Conservation (phyloP, 345 rosid species). For the Brassica nigra region DNA sequence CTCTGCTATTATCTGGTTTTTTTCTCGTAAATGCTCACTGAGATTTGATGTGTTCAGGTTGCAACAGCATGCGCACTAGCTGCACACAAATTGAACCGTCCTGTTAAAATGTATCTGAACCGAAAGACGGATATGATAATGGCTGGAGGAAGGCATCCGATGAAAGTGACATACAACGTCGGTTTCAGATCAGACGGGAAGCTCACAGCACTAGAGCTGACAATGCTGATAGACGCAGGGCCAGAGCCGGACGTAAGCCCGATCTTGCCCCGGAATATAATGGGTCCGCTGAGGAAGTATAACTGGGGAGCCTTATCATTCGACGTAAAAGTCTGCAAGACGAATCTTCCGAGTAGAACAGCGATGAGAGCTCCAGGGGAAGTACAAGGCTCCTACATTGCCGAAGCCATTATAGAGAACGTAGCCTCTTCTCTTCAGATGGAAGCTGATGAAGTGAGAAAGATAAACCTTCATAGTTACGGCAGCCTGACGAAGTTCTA, state of each 20-base stretch:
- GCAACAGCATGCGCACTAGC: conserved; percentile 90
- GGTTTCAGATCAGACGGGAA: conserved; percentile 87
- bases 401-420: conserved; percentile 76
- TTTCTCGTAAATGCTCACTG: conserved; percentile 1
- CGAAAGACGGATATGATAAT: conserved; percentile 87
- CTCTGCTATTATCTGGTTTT: neutral
- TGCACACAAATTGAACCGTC: conserved; percentile 60
- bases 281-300: conserved; percentile 58
- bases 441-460: conserved; percentile 68
- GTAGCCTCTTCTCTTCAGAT: conserved; percentile 74
- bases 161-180: conserved; percentile 77
- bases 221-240: conserved; percentile 72
- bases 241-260: conserved; percentile 58
- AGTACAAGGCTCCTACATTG: conserved; percentile 78
- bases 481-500: conserved; percentile 60
- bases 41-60: conserved; percentile 46
- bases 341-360: conserved; percentile 70
- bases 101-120: conserved; percentile 68
- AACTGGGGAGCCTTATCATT: conserved; percentile 85
- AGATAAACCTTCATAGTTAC: conserved; percentile 63
- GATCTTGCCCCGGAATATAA: conserved; percentile 50
- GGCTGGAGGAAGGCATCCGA: conserved; percentile 97
- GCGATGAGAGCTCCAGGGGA: conserved; percentile 93
- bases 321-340: conserved; percentile 81
- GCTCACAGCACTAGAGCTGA: conserved; percentile 69